Base-by-base conservation (phyloP, 495 filamentous ascomycete species). In the Neurospora intermedia region DNA sequence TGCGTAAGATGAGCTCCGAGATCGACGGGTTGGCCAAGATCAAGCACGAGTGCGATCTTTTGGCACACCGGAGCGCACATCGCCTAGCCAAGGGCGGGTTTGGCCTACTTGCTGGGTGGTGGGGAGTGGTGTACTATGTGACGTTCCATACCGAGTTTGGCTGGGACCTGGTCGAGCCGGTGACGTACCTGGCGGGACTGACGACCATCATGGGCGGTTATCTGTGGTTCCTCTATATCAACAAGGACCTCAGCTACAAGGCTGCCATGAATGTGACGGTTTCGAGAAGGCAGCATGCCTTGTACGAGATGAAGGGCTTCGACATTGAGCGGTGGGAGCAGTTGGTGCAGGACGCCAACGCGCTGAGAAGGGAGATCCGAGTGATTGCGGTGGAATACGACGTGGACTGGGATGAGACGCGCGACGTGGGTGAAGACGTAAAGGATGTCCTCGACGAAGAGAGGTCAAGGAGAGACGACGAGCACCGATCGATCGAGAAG, bases 181-280 rank as follows among this genome's bases (percentile, higher is more conserved):
- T 97, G 3, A 97, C 93, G 0, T 97, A 97, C 77, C 87, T 97
- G 45, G 92, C 92, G 13, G 93, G 92, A 15, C 85, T 97, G 74
- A 88, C 89, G 8, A 93, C 91, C 18, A 87, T 97, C 79, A 96
- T 98, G 84, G 89, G 90, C 45, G 94, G 93, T 38, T 98, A 97
- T 76, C 83, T 96, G 74, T 97, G 94, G 91, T 97, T 98, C 77
- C 85, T 98, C 13, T 97, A 94, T 81, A 91, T 96, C 79, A 97
- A 94, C 81, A 89, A 93, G 59, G 94, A 97, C 82, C 91, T 97
- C 23, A 91, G 88, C 54, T 97, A 97, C 82, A 89, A 90, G 73
- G 89, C 90, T 7, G 93, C 93, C 31, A 87, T 97, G 78, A 96
- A 96, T 77, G 87, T 94, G 73, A 97, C 94, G 2, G 91, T 98